Evolutionary conservation across 805 yeast genomes (phyloP), one percentile per base, ranked within the genome.

Genomic region (Cyberlindnera japonica): DNA sequence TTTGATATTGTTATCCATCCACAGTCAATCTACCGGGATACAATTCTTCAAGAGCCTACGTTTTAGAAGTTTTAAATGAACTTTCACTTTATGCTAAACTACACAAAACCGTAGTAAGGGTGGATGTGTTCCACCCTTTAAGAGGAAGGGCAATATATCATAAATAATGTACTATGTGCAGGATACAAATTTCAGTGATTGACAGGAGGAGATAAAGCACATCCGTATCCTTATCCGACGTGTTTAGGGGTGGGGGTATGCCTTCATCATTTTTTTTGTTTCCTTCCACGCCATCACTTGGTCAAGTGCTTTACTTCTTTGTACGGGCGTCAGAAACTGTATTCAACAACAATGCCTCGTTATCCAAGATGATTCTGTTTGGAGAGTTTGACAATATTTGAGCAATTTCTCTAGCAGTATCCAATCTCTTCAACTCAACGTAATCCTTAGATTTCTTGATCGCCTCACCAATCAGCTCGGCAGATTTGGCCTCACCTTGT

Each of bases 381-480:
- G 97, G 96, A 43, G 96, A 87, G 54, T 70, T 71, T 25, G 96
- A 77, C 58, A 93, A 69, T 29, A 91, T 87, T 23, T 67, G 71
- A 31, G 98, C 97, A 63, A 93, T 93, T 59, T 93, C 99, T 59
- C 90, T 79, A 15, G 99, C 98, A 33, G 98, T 93, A 62, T 91
- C 98, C 62, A 93, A 77, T 68, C 97, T 83, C 72, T 91, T 93
- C 67, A 93, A 77, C 64, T 93, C 99, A 37, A 93, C 95, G 63
- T 93, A 93, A 63, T 91, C 99, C 65, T 77, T 85, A 18, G 95
- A 85, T 67, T 91, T 93, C 72, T 91, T 93, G 65, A 93, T 91
- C 40, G 99, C 98, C 51, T 93, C 99, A 79, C 99, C 99, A 69
- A 93, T 89, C 69, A 93, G 81, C 65, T 90, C 95, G 24, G 99